Conservation (phyloP, 257 asterid species). For the Paulownia fortunei region DNA sequence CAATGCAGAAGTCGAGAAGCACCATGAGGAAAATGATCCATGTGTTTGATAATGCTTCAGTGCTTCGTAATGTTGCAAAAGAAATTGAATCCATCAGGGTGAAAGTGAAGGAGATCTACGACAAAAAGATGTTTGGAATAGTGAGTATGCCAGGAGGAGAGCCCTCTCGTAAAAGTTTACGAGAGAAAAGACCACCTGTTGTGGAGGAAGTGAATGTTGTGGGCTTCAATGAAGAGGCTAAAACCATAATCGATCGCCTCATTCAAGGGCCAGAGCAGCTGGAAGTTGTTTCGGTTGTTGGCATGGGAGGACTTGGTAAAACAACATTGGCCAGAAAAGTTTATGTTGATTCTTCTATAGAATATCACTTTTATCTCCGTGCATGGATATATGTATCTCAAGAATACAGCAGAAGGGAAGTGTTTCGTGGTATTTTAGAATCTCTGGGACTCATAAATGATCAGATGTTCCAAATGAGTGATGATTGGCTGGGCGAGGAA, state of each 20-base stretch:
- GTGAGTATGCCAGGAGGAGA: slow-evolving; percentile 38
- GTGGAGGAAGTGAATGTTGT: slow-evolving; percentile 47
- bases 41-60: slow-evolving; percentile 35
- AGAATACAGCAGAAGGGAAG: slow-evolving; percentile 41
- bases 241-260: slow-evolving; percentile 28
- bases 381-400: slow-evolving; percentile 49
- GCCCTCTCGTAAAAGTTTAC: slow-evolving; percentile 24
- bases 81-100: slow-evolving; percentile 40
- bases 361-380: slow-evolving; percentile 40
- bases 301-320: slow-evolving; percentile 47
- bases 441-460: slow-evolving; percentile 29
- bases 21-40: slow-evolving; percentile 19
- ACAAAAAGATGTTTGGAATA: slow-evolving; percentile 55
- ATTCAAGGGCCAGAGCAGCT: slow-evolving; percentile 34
- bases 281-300: slow-evolving; percentile 32
- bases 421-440: slow-evolving; percentile 43
- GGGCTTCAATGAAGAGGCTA: slow-evolving; percentile 46
- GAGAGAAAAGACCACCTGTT: slow-evolving; percentile 34
- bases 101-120: slow-evolving; percentile 42
- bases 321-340: slow-evolving; percentile 44
- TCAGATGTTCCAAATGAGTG: slow-evolving; percentile 34
- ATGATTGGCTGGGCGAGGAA: slow-evolving; percentile 33
- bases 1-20: slow-evolving; percentile 43
- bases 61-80: slow-evolving; percentile 43
- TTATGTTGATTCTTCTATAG: slow-evolving; percentile 25